phyloP scores from a whole-genome alignment of 2,329 filamentous ascomycete species.

The Ophiostoma tasmaniense region DNA sequence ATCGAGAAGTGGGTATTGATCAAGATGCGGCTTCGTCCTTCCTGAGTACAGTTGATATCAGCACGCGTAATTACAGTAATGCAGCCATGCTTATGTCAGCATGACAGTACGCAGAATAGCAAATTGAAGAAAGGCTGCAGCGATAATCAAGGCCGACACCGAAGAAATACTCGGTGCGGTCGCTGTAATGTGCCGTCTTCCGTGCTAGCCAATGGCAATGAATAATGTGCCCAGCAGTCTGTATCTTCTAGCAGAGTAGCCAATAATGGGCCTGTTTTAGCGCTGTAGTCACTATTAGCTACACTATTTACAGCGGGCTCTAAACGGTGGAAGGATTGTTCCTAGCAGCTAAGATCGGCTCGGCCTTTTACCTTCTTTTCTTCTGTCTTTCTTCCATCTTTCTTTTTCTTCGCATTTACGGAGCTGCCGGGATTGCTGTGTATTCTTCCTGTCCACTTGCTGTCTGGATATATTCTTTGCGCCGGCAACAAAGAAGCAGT shows the following conservation, averaged over 20 bases:
- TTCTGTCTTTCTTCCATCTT: neutral
- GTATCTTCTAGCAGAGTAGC: neutral
- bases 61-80: too few relatives aligned
- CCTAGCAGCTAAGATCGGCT: neutral
- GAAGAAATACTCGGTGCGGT: neutral
- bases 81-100: neutral
- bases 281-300: neutral
- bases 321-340: neutral
- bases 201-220: neutral
- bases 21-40: too few relatives aligned
- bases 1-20: neutral
- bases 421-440: neutral
- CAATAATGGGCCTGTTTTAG: neutral
- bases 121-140: neutral
- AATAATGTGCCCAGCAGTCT: neutral
- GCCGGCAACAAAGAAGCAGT: neutral
- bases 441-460: neutral
- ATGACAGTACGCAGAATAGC: neutral
- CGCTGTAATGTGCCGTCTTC: neutral
- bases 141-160: too few relatives aligned
- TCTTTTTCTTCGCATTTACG: neutral
- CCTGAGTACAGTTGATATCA: too few relatives aligned
- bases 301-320: neutral
- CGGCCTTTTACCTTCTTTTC: neutral
- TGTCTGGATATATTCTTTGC: too few relatives aligned